These are phyloP conservation scores for Cinnamomum chago DNA, from an alignment of 164 flowering plant genomes.

Conservation along the genomic window DNA sequence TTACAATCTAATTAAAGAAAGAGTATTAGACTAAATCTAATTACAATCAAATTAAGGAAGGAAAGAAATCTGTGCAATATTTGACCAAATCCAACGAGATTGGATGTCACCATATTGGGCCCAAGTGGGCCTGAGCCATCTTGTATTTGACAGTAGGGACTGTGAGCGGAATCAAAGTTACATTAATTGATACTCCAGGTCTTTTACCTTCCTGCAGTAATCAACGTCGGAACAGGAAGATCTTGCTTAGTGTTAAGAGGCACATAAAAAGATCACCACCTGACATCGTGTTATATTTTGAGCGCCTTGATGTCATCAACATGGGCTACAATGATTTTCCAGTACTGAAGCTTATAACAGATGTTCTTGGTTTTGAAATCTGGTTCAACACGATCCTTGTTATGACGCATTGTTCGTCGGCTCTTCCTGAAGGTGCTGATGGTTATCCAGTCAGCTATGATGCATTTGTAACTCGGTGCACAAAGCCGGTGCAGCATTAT, in stretches of 20 bases:
- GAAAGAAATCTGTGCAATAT: too few species aligned
- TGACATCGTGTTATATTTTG: slow-evolving; percentile 81
- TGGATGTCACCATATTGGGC: too few species aligned
- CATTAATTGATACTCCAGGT: slow-evolving; percentile 92
- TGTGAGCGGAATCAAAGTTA: slow-evolving; percentile 59
- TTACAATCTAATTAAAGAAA: too few species aligned
- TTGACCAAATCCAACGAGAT: too few species aligned
- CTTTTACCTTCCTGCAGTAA: slow-evolving; percentile 55
- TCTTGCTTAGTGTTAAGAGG: slow-evolving; percentile 62
- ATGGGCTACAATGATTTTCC: slow-evolving; percentile 64
- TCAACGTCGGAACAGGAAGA: slow-evolving; percentile 57
- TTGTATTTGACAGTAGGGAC: too few species aligned
- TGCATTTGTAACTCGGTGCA: slow-evolving; percentile 54
- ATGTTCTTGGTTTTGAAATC: slow-evolving; percentile 72
- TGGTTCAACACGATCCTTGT: slow-evolving; percentile 95
- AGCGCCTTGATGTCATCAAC: slow-evolving; percentile 77
- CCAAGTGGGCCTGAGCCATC: too few species aligned
- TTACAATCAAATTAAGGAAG: too few species aligned
- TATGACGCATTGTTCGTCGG: slow-evolving; percentile 80
- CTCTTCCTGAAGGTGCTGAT: slow-evolving; percentile 76
- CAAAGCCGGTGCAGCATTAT: slow-evolving; percentile 56
- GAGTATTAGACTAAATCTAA: too few species aligned
- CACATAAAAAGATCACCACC: slow-evolving; percentile 64
- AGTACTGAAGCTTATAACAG: slow-evolving; percentile 76
- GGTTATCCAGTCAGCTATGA: slow-evolving; percentile 71